Conservation (phyloP, 2,329 filamentous ascomycete species). For the Exophiala spinifera region DNA sequence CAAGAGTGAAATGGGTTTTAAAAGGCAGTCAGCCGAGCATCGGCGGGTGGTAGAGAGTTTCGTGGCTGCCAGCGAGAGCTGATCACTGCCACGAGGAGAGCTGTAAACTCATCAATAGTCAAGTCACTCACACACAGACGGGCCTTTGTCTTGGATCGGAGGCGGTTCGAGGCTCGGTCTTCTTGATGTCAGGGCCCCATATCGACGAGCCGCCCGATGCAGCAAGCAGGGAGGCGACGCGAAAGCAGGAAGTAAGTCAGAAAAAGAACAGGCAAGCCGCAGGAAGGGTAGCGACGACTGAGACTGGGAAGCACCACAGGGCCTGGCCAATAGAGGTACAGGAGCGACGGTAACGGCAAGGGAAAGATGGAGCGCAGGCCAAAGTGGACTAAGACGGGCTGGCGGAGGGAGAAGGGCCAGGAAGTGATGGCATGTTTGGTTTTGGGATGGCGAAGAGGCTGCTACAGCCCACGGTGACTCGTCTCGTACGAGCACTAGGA, state of each 20-base stretch:
- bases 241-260: conserved; percentile 13
- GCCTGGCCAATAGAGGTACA: conserved; percentile 20
- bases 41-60: conserved; percentile 19
- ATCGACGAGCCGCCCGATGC: conserved; percentile 20
- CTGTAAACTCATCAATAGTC: conserved; percentile 13
- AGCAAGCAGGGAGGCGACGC: conserved; percentile 13
- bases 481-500: conserved; percentile 26
- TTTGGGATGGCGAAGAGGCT: conserved; percentile 14
- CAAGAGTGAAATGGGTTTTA: conserved; percentile 12
- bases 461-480: too few relatives aligned
- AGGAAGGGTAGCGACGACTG: conserved; percentile 24
- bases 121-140: conserved; percentile 20
- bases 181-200: conserved; percentile 25
- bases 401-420: conserved; percentile 20
- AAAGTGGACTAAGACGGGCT: conserved; percentile 29
- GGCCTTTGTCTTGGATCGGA: conserved; percentile 28
- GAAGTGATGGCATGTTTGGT: conserved; percentile 26
- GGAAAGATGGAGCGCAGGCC: conserved; percentile 22
- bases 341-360: conserved; percentile 10
- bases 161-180: conserved; percentile 29
- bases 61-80: conserved; percentile 23
- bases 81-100: conserved; percentile 6
- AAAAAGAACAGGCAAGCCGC: conserved; percentile 25
- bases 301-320: conserved; percentile 18
- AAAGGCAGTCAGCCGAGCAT: conserved; percentile 27